Conservation (phyloP, 2,329 filamentous ascomycete genomes). For the Ophiostoma sp. region DNA sequence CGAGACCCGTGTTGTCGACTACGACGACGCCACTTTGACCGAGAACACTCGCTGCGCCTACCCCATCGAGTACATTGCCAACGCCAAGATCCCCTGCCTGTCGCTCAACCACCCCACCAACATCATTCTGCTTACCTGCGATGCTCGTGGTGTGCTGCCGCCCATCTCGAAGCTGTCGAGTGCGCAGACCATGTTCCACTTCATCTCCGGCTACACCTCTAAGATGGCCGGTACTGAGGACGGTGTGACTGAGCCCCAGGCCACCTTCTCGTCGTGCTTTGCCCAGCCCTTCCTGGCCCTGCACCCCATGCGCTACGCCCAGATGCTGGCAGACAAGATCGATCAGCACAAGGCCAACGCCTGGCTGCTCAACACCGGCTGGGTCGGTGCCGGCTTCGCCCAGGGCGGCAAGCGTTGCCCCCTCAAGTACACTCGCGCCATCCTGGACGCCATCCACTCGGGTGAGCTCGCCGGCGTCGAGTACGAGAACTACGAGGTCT, state of each 20-base stretch:
- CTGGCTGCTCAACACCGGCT: constrained; percentile 97
- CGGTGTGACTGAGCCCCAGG: constrained; percentile 92
- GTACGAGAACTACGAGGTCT: constrained; percentile 92
- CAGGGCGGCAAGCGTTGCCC: constrained; percentile 96
- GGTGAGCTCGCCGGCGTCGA: constrained; percentile 89
- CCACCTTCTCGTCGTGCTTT: constrained; percentile 98
- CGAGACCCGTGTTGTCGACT: constrained; percentile 82
- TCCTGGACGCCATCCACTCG: constrained; percentile 95
- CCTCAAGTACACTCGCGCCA: constrained; percentile 96
- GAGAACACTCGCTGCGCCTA: constrained; percentile 95
- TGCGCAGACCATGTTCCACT: constrained; percentile 99
- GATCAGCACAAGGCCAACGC: constrained; percentile 89
- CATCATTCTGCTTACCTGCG: constrained; percentile 97
- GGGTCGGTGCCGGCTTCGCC: constrained; percentile 85
- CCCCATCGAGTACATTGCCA: constrained; percentile 97
- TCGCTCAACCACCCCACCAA: constrained; percentile 84
- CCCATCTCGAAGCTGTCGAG: constrained; percentile 95
- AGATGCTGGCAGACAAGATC: constrained; percentile 98
- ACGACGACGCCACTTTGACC: constrained; percentile 88
- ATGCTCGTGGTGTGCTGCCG: constrained; percentile 92
- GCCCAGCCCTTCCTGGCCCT: constrained; percentile 98
- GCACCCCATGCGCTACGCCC: constrained; percentile 98
- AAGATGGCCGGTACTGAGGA: constrained; percentile 99
- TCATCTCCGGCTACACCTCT: constrained; percentile 98
- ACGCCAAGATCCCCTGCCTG: constrained; percentile 97